Base-by-base conservation (phyloP, 208 protist genomes). In the Trypanosoma brucei region DNA sequence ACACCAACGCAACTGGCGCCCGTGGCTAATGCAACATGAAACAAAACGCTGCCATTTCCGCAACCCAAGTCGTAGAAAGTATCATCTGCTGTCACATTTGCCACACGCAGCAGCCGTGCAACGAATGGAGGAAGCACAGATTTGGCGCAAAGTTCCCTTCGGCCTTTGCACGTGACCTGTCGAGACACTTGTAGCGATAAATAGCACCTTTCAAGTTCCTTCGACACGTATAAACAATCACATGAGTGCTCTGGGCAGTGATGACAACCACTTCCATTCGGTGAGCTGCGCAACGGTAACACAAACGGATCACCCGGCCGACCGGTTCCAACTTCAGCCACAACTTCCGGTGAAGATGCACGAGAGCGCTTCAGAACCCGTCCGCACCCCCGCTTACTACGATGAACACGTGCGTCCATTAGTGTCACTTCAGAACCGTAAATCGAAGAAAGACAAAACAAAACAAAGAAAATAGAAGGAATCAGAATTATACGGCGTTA, bases 31-130 rank as follows among this genome's bases (percentile, higher is more conserved):
- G 84, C 88, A 3, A 94, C 82, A 54, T 94, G 84, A 68, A 94
- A 90, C 30, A 94, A 68, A n/a, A 94, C 88, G 58, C 84, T 92
- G 36, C 88, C 88, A 70, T 91, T 93, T 2, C 86, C 89, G 55
- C 89, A 92, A 13, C 85, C 85, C 48, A 91, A 70, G 60, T 95
- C 86, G 48, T 86, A 93, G 60, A 95, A 92, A 2, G 72, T 76
- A n/a, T 89, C 83, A 13, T 48, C 30, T 8, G 70, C 0, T 7
- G 65, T 30, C 30, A 91, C 62, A 2, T 67, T 61, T 1, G 80
- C 68, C 7, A 88, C 50, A 13, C 76, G 70, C 8, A 86, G 48
- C 13, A 93, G 50, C 3, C 89, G 74, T 1, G 84, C 62, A 11
- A 95, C 84, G 60, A 95, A 95, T 0, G 60, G 64, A 30, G 89